Base-by-base conservation (phyloP, 2,329 filamentous ascomycete genomes). In the Claviceps fusiformis region DNA sequence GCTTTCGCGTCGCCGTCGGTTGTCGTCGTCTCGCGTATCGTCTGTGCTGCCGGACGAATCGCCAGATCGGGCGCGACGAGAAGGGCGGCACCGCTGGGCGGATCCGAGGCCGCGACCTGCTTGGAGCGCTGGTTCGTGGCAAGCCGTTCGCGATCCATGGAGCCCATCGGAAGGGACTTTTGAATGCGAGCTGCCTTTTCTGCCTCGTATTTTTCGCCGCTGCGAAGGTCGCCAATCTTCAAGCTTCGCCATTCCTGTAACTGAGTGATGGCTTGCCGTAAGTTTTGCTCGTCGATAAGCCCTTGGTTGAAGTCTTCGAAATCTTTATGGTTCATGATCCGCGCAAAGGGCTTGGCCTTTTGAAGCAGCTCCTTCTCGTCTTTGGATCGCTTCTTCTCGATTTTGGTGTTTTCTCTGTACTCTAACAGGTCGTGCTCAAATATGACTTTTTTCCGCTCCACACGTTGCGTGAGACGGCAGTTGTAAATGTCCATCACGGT, bases 401-500 rank as follows among this genome's bases (percentile, higher is more conserved):
- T 70, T 52, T 89, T 87, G 31, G 81, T 86, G 67, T 95, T 95
- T 69, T 95, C 95, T 59, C 90, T 80, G 65, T 98, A 98, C 55
- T 98, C 92, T 4, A 98, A 76, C 33, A 98, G 76, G 57, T 87
- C 87, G 70, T 98, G 93, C 66, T 97, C 91, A 63, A 98, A 97
- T 6, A 98, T 87, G 52, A 97, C 87, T 73, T 93, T 95, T 71
- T 98, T 98, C 49, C 93, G 81, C 64, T 97, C 92, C 7, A 92
- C 92, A 61, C 93, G 84, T 56, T 91, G 87, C 2, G 91, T 95
- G 19, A 98, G 74, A 5, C 91, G 83, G 56, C 87, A 86, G 66
- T 98, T 98, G 75, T 98, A 98, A 52, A 98, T 95, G 61, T 95
- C 90, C 83, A 98, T 96, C 24, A 98, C 90, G 0, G 90, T 95